Evolutionary conservation across 768 basidiomycete species (phyloP), one percentile per base, ranked within the genome.

Genomic region (Trametes cinnabarina): DNA sequence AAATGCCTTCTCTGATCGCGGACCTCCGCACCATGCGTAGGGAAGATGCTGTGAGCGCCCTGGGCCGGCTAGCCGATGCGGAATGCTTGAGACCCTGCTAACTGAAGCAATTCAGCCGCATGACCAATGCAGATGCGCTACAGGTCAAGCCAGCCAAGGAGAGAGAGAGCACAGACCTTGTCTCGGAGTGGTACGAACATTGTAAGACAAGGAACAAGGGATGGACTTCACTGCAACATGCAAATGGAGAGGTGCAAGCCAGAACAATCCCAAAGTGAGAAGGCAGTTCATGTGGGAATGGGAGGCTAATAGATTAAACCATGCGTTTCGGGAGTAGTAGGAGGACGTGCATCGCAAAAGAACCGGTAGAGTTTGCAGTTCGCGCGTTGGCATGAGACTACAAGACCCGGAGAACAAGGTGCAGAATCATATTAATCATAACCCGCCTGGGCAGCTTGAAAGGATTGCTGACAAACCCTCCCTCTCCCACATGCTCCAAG

Each of bases 1-100:
- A 55, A 50, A 11, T 28, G 37, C 52, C 51, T 49, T 43, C 52
- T 55, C 44, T 60, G 52, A 60, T 60, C 53, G 58, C 58, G 53
- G 52, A 30, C 20, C 43, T 55, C 35, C 52, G 41, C 23, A 28
- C 41, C 47, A 39, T 15, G 50, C 46, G 58, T 49, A 47, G 48
- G 51, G 40, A 9, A 10, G 23, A 8, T 59, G 58, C 15, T 30
- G 54, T 22, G 28, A 32, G 12, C 19, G 37, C 26, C 10, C 54
- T 3, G 28, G 34, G 51, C 58, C 58, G 58, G 39, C 9, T 15
- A 53, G 32, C 58, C 58, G 58, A 35, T 10, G 37, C n/a, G 7
- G 37, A 39, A 39, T 15, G 34, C 53, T 35, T 54, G 41, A 54
- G 52, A 54, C 52, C 52, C 7, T 4, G 11, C 9, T 30, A 42